Evolutionary conservation across 257 asterid genomes (phyloP).

Genomic region (Thymus quinquecostatus): DNA sequence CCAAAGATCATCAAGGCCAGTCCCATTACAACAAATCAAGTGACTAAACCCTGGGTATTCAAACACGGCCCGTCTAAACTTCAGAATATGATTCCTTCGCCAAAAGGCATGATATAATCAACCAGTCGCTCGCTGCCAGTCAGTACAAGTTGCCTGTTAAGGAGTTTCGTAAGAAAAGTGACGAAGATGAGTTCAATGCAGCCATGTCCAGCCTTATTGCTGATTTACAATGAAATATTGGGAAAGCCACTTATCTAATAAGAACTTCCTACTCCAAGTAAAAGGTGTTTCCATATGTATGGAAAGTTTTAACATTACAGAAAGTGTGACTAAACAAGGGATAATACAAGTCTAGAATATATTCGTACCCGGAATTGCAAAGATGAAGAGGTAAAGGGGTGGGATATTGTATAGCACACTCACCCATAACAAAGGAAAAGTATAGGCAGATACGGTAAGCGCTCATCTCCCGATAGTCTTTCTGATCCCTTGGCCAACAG

Average conservation of each 20-base stretch:
- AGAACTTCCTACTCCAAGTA: too few relatives aligned
- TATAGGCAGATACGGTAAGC: slow-evolving; percentile 26
- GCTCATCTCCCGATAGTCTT: slow-evolving; percentile 46
- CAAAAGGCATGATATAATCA: background rate
- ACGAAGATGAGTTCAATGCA: background rate
- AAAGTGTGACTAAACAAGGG: background rate
- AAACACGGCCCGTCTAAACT: slow-evolving; percentile 16
- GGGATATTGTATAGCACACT: background rate
- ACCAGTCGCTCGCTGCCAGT: background rate
- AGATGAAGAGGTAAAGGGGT: background rate
- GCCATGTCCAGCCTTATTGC: background rate
- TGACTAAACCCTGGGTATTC: background rate
- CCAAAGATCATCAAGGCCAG: slow-evolving; percentile 13
- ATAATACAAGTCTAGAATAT: background rate
- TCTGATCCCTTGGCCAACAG: slow-evolving; percentile 42
- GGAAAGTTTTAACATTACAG: background rate
- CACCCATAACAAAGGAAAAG: slow-evolving; percentile 37
- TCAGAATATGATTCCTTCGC: background rate
- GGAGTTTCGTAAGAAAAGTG: background rate
- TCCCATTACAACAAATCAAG: background rate
- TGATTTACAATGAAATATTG: too few relatives aligned
- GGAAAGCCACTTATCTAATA: too few relatives aligned
- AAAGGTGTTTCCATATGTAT: background rate
- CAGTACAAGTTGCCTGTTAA: slow-evolving; percentile 25
- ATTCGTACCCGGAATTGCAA: background rate